Evolutionary conservation across 2,329 filamentous ascomycete species (phyloP), one percentile per base, ranked within the genome.

Genomic region (Trichoderma sp.): DNA sequence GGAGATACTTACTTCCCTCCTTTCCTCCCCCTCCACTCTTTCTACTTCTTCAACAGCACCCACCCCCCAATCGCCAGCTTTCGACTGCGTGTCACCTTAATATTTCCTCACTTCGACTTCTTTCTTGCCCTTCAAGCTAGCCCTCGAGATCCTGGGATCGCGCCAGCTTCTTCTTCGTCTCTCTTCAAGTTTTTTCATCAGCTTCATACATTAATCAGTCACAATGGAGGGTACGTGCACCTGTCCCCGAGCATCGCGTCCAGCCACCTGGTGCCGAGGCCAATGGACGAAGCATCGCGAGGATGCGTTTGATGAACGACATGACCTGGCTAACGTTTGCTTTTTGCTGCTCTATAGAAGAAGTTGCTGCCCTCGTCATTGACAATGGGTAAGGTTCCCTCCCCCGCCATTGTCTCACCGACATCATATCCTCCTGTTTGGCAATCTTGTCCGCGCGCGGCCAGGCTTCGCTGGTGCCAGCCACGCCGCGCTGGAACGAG

Each of bases 321-420:
- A 64, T 69, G 60, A 57, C 67, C 77, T 54, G 25, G 77, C 86
- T 87, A 74, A 86, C 79, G 37, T 73, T 13, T 63, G 19, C 17
- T 42, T 70, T 70, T 74, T 74, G 80, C 71, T 76, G 72, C 71
- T 71, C 73, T 85, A 84, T 82, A 98, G 95, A 99, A 90, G 95
- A 99, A 93, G 95, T 99, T 86, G 95, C 95, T 84, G 95, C 95
- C 85, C 94, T 99, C 92, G 95, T 99, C 86, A 98, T 99, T 87
- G 95, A 99, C 94, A 99, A 99, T 98, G 95, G 95, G 95, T 99
- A 94, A 92, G 94, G n/a, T 34, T 54, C 29, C 29, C 87, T 84
- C 78, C 74, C 74, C 74, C 70, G 70, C 73, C 64, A 57, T 72
- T 76, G 72, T 74, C 76, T 79, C 78, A 78, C 76, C 76, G 75